Evolutionary conservation across 345 rosid genomes (phyloP).

Genomic region (sweet orange (Citrus sinensis)): DVS_A1.0 CM039165.1:37468501-37469000

Average conservation of each 20-base stretch:
- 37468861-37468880: background rate
- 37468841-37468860: background rate
- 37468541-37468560: background rate
- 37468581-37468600: conserved; percentile 2
- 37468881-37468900: background rate
- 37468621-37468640: background rate
- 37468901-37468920: background rate
- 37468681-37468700: background rate
- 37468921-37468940: background rate
- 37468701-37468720: background rate
- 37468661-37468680: background rate
- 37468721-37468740: background rate
- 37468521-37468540: background rate
- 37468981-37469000: background rate
- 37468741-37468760: background rate
- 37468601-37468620: conserved; percentile 2
- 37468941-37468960: background rate
- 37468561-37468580: background rate
- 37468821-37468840: background rate
- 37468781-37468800: background rate
- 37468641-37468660: conserved; percentile 2
- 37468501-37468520: background rate
- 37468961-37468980: background rate
- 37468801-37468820: no score
- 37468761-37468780: background rate